These are phyloP conservation scores for Radiomyces spectabilis DNA, from an alignment of 192 early-diverging fungal species.

Conservation along the genomic window DNA sequence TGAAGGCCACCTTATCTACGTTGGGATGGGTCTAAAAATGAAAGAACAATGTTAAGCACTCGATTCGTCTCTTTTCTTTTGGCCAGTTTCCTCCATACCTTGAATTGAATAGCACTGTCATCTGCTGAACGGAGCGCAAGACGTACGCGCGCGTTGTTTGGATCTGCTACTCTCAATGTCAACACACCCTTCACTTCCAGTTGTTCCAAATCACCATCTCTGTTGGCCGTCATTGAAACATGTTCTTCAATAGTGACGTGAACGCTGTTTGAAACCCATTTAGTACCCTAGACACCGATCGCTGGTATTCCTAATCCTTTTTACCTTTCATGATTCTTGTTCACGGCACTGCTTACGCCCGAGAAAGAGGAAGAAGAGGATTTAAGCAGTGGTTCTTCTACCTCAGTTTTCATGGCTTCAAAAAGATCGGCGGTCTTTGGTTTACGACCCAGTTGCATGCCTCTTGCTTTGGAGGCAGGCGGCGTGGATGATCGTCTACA, in stretches of 20 bases:
- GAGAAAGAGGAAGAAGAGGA: background rate
- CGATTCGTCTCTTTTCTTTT: background rate
- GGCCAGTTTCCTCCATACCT: no score
- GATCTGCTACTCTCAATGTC: constrained; percentile 72
- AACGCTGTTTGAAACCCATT: no score
- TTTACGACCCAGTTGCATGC: constrained; percentile 95
- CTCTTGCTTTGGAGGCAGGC: constrained; percentile 57
- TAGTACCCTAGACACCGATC: background rate
- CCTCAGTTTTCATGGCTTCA: constrained; percentile 80
- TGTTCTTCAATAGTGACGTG: constrained; percentile 86
- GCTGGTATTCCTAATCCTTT: background rate
- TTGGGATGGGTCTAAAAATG: constrained; percentile 84
- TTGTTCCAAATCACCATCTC: constrained; percentile 86
- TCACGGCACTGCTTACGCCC: no score
- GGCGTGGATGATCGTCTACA: constrained; percentile 15
- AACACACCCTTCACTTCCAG: constrained; percentile 94
- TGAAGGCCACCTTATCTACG: constrained; percentile 88
- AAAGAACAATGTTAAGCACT: background rate
- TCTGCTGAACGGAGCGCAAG: constrained; percentile 53
- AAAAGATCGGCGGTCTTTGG: constrained; percentile 70
- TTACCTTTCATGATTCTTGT: background rate
- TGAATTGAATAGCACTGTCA: constrained; percentile 72
- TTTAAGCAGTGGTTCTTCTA: constrained; percentile 35
- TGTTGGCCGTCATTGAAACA: constrained; percentile 73
- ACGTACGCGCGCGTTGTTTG: constrained; percentile 51